Percentiles rank a stretch among this genome's conserved stretches.
phyloP scores from a whole-genome alignment of 208 protist species.

The Trypanosoma scelopori region DNA sequence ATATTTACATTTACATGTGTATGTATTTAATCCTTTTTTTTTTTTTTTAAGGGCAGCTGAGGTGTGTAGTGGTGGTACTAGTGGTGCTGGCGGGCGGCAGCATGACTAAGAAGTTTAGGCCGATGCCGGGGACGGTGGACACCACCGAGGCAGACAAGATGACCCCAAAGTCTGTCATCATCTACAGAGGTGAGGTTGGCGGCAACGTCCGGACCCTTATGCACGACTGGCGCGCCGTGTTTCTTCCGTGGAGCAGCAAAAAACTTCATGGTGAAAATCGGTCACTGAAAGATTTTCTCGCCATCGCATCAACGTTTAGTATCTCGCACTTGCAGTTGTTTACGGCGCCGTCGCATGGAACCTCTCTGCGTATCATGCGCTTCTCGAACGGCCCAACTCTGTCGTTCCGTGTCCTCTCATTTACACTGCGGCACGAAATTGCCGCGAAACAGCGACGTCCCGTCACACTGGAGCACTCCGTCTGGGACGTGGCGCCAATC shows the following conservation, averaged over 20 bases:
- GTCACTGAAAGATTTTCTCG: conserved; percentile 87
- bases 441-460: conserved; percentile 71
- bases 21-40: background rate
- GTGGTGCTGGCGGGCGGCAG: too few species aligned
- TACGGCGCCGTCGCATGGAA: conserved; percentile 77
- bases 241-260: conserved; percentile 90
- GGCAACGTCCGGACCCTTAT: conserved; percentile 77
- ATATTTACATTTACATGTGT: too few species aligned
- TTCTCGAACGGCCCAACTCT: conserved; percentile 91
- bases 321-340: conserved; percentile 89
- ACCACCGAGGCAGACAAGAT: conserved; percentile 87
- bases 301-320: conserved; percentile 77
- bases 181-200: conserved; percentile 88
- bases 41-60: conserved; percentile 4
- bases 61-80: background rate
- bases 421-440: conserved; percentile 85
- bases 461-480: conserved; percentile 44
- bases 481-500: conserved; percentile 87
- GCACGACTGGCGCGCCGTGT: conserved; percentile 90
- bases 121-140: conserved; percentile 74
- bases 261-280: conserved; percentile 89
- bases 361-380: conserved; percentile 88
- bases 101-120: conserved; percentile 35
- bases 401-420: conserved; percentile 86
- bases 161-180: conserved; percentile 90